Conservation (phyloP, 2,329 filamentous ascomycete species). For the Tympanopsis confertula region DNA sequence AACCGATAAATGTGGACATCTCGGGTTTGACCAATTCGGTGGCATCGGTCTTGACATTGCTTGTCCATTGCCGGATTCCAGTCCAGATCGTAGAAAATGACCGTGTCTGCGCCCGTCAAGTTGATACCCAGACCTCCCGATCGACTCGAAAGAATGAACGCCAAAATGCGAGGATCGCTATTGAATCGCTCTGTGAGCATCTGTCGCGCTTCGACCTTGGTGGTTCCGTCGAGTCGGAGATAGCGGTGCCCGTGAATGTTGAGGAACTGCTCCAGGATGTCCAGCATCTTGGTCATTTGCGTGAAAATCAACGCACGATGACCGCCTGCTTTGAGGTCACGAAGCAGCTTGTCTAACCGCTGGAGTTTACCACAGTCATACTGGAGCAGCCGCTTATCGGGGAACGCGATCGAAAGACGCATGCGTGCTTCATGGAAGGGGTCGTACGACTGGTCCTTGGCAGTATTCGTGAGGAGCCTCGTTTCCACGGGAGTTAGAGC, state of each 20-base stretch:
- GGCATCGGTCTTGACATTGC: constrained; percentile 93
- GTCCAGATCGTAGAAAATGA: constrained; percentile 97
- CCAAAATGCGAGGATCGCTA: constrained; percentile 79
- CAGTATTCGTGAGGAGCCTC: constrained; percentile 42
- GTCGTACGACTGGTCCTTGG: constrained; percentile 48
- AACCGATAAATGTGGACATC: constrained; percentile 97
- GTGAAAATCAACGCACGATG: constrained; percentile 97
- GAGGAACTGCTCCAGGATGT: constrained; percentile 93
- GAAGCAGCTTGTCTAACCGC: constrained; percentile 72
- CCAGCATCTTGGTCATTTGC: constrained; percentile 97
- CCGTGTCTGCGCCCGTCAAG: constrained; percentile 87
- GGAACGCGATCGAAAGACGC: constrained; percentile 88
- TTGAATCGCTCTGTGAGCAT: constrained; percentile 96
- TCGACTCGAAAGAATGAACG: constrained; percentile 88
- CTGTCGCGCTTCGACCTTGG: constrained; percentile 89
- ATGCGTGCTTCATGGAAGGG: constrained; percentile 91
- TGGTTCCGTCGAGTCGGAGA: constrained; percentile 87
- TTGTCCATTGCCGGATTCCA: constrained; percentile 99
- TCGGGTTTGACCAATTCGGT: constrained; percentile 92
- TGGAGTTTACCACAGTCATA: constrained; percentile 98
- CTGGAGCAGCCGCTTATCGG: constrained; percentile 88
- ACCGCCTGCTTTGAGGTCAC: constrained; percentile 75
- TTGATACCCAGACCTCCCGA: constrained; percentile 95
- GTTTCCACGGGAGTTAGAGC: constrained; percentile 44
- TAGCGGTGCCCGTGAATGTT: constrained; percentile 98